Conservation (phyloP, 345 rosid species). For the Anastatica hierochuntica region DNA sequence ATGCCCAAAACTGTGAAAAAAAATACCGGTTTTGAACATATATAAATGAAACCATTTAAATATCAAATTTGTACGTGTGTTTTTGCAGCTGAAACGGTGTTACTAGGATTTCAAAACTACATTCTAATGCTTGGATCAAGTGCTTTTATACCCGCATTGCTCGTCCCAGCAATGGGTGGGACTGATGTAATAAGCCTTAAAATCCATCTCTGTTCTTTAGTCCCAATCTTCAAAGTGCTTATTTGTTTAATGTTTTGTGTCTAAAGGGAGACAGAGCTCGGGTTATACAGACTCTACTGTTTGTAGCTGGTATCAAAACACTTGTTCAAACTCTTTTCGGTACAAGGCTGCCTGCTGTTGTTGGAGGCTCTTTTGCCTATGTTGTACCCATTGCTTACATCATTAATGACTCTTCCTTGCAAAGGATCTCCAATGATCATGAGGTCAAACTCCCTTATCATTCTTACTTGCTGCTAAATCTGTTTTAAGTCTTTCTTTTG, state of each 20-base stretch:
- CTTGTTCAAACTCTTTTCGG: constrained; percentile 84
- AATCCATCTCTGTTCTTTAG: no score
- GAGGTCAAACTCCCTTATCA: constrained; percentile 31
- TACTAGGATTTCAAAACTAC: constrained; percentile 91
- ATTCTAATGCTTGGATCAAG: constrained; percentile 85
- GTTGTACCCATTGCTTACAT: constrained; percentile 63
- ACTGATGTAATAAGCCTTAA: constrained; percentile 42
- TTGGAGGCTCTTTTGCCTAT: constrained; percentile 82
- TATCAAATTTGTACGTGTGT: no score
- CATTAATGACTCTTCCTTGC: constrained; percentile 61
- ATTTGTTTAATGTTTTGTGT: not conserved
- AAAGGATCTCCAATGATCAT: constrained; percentile 46
- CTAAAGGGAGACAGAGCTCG: constrained; percentile 75
- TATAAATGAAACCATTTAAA: no score
- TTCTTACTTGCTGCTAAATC: no score
- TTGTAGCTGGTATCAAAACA: constrained; percentile 84
- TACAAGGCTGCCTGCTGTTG: constrained; percentile 81
- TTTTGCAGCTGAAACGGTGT: constrained; percentile 68
- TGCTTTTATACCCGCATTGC: constrained; percentile 66
- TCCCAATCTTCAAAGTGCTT: no score
- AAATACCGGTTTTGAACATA: no score
- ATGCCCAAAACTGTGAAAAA: no score
- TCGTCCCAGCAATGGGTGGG: constrained; percentile 95
- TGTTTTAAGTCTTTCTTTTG: no score
- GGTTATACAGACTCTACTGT: constrained; percentile 81